Base-by-base conservation (phyloP, 1,284 basidiomycete genomes). In the Sporisorium graminicola region DNA sequence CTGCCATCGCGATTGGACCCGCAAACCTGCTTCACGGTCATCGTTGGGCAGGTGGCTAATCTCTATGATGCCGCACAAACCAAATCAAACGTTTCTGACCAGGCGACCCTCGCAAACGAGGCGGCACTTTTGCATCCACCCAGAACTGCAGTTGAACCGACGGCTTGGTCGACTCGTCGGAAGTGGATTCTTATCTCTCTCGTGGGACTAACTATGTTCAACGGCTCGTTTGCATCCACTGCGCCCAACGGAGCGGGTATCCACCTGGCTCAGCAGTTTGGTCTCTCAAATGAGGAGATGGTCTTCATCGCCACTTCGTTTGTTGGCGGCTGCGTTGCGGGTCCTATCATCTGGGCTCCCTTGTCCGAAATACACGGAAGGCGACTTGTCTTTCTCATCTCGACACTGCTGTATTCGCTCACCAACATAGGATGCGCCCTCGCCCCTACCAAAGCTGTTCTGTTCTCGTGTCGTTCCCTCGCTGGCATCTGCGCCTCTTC, bases 331-430 rank as follows among this genome's bases (percentile, higher is more conserved):
- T 78, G 73, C 44, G 69, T 72, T 0, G 66, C 70, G 6, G 77
- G 77, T 4, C 77, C 77, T 2, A 47, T 75, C 47, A 5, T 78
- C 9, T 78, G 72, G 73, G 73, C 69, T 5, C 77, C 77, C 12
- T 43, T 75, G 6, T 78, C 77, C 8, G 77, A 78, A 24, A 44
- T 65, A 18, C 67, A 60, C 33, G 71, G 65, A 10, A 27, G 72
- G 37, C 29, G 60, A 44, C 14, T 49, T 5, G 57, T 59, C 18
- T 59, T 57, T 12, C 47, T 75, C 12, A 29, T 44, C 5, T 65
- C 67, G 16, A 74, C 54, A 2, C 14, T 63, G 40, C 31, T 56
- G n/a, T 74, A 66, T 42, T 27, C 63, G 18, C 27, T 65, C 22
- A 46, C 43, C 35, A 73, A 74, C 55, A 58, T 73, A 20, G 65